Percentiles rank a stretch among this genome's conserved stretches.
Conservation (phyloP, 2,329 filamentous ascomycete genomes). For the Ophiostoma pallidulum region DNA sequence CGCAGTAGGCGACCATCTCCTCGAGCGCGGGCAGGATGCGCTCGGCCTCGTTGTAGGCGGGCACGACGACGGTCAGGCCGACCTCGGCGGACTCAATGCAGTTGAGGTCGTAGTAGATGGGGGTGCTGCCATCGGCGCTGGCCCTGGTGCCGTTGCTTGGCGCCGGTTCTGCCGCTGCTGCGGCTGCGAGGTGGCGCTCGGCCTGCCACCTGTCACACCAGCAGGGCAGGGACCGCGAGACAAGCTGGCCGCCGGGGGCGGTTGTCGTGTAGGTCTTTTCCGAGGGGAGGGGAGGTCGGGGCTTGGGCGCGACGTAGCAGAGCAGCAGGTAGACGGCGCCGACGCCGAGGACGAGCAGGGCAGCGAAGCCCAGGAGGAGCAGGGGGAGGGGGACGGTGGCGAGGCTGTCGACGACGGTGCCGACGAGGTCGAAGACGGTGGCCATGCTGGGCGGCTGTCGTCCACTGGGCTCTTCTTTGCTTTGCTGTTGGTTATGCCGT, state of each 20-base stretch:
- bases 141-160: constrained; percentile 7
- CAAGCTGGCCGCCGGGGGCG: constrained; percentile 45
- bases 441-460: constrained; percentile 5
- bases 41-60: constrained; percentile 89
- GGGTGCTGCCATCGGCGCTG: constrained; percentile 27
- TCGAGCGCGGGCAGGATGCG: constrained; percentile 76
- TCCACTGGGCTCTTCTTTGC: not conserved
- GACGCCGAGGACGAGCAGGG: constrained; percentile 6
- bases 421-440: constrained; percentile 7
- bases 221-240: constrained; percentile 58
- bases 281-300: constrained; percentile 60
- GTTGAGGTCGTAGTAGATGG: constrained; percentile 43
- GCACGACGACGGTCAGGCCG: constrained; percentile 86
- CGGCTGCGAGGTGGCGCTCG: constrained; percentile 43
- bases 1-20: constrained; percentile 81
- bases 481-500: not conserved
- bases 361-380: constrained; percentile 12
- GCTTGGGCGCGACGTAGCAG: constrained; percentile 68
- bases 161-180: constrained; percentile 8
- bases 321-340: constrained; percentile 52
- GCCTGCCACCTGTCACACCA: constrained; percentile 74
- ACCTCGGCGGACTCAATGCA: constrained; percentile 66
- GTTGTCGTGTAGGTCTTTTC: constrained; percentile 83
- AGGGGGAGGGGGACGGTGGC: constrained; percentile 9
- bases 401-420: constrained; percentile 3